Percentiles rank a stretch among this genome's conserved stretches.
These are phyloP conservation scores for Sequoiadendron giganteum DNA, from an alignment of 75 land plant genomes.

Conservation along the genomic window DNA sequence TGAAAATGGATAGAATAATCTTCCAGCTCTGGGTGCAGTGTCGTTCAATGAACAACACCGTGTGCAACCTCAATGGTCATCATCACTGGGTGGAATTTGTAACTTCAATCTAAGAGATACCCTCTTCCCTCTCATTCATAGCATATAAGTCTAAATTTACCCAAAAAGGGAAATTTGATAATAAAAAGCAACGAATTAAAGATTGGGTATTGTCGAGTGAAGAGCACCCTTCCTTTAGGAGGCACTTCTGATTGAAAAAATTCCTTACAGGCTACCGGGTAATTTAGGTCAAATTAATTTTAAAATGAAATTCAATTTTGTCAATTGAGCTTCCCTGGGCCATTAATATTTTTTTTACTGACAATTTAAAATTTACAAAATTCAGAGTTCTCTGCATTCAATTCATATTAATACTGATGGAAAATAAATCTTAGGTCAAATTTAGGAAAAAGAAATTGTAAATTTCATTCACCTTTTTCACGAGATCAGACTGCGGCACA, in stretches of 20 bases:
- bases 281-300: neutral
- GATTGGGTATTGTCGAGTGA: neutral
- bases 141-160: neutral
- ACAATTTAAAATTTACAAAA: neutral
- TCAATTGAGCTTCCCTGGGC: neutral
- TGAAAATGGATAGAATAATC: neutral
- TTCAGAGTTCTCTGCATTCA: neutral
- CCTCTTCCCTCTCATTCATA: neutral
- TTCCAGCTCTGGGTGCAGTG: neutral
- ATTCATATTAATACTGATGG: neutral
- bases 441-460: neutral
- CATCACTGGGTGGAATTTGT: no score
- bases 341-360: neutral
- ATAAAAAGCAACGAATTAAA: neutral
- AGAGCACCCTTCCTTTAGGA: neutral
- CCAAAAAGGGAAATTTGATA: neutral
- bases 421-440: neutral
- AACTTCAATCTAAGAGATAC: no score
- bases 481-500: constrained; percentile 27
- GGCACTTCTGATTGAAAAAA: neutral
- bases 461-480: constrained; percentile 43
- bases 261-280: neutral
- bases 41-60: neutral
- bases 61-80: neutral
- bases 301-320: neutral